Percentiles rank a stretch among this genome's conserved stretches.
These are phyloP conservation scores for Lepidium sativum DNA, from an alignment of 345 rosid genomes.

Conservation along the genomic window DNA sequence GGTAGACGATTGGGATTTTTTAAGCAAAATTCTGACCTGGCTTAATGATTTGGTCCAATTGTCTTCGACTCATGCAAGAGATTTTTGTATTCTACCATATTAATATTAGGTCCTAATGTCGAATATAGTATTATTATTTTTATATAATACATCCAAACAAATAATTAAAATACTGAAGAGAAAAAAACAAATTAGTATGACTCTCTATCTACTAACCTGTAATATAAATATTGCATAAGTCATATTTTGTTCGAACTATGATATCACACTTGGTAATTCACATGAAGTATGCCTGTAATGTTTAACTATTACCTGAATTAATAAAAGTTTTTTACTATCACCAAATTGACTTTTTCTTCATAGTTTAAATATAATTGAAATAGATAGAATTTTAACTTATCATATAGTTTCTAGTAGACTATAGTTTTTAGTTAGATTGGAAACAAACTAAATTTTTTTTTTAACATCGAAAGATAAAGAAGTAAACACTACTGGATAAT, in stretches of 20 bases:
- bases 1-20: constrained; percentile 10
- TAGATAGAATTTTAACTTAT: too few species aligned
- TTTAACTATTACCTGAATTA: not conserved
- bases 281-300: not conserved
- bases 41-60: not conserved
- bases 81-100: not conserved
- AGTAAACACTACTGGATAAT: too few species aligned
- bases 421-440: too few species aligned
- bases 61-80: not conserved
- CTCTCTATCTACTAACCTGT: not conserved
- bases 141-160: not conserved
- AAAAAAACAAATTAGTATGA: not conserved
- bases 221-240: not conserved
- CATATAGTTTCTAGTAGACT: too few species aligned
- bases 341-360: too few species aligned
- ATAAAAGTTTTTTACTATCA: not conserved
- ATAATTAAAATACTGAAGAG: not conserved
- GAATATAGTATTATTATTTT: not conserved
- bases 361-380: not conserved
- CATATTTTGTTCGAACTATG: not conserved
- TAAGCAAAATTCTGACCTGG: not conserved
- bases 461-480: too few species aligned
- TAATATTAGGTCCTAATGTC: not conserved
- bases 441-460: too few species aligned
- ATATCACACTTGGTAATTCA: not conserved